Base-by-base conservation (phyloP, 2,329 filamentous ascomycete species). In the Talaromyces marneffei region DNA sequence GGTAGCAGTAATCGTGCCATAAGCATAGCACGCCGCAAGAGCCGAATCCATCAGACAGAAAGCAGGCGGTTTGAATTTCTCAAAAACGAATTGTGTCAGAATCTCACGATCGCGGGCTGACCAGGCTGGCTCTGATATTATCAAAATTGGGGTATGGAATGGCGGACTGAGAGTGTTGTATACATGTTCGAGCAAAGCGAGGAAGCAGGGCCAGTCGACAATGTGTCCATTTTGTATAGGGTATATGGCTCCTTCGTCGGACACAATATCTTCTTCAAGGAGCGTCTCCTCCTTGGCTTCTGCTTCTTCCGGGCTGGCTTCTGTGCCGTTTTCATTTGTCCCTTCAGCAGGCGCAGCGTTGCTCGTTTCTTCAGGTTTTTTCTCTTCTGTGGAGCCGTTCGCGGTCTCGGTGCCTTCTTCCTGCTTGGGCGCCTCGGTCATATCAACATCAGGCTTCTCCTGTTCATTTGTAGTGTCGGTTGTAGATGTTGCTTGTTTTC, bases 21-120 rank as follows among this genome's bases (percentile, higher is more conserved):
- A 97, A 61, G 94, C 86, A 70, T 86, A 88, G 62, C 80, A 88
- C 0, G 91, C 89, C 27, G 94, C 92, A 52, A 95, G 78, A 2
- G 91, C 92, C 67, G 91, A 89, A 75, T 97, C 90, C 79, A 99
- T 88, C 65, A 97, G 83, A 68, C 89, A 92, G 57, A 99, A 89
- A 0, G 91, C 92, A 0, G 94, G 94, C 0, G 91, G 94, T 78
- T 93, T 94, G 72, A 96, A 96, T 77, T 94, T 95, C 77, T 99
- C 94, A 70, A 99, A 99, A 66, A 97, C 86, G 79, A 96, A 99
- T 65, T 94, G 91, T 14, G 92, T 90, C 66, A 99, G 87, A 40
- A 84, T 85, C 76, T 97, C 93, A 72, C 88, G 88, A 74, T 97
- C 92, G 64, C 89, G 87, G 8, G 89, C 86, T 3, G 91, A 92